phyloP scores from a whole-genome alignment of 257 asterid genomes.

The Mentha longifolia region DNA sequence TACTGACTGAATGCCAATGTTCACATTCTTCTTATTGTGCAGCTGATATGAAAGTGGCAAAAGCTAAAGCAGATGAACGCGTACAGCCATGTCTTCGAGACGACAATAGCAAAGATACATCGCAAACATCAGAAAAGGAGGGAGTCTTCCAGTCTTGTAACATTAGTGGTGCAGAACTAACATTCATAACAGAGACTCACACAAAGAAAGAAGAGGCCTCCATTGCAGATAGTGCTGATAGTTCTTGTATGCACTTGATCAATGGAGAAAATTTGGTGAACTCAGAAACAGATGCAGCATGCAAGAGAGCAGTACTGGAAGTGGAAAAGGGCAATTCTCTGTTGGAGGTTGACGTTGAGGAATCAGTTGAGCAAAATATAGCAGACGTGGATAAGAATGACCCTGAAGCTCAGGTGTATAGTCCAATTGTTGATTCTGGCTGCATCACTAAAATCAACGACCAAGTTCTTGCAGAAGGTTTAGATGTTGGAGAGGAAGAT shows the following conservation, averaged over 20 bases:
- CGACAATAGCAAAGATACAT: conserved; percentile 10
- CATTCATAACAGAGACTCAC: not conserved
- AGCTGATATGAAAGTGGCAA: conserved; percentile 38
- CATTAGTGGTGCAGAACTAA: no score
- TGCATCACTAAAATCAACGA: conserved; percentile 6
- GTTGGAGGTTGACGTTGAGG: conserved; percentile 27
- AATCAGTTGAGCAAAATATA: conserved; percentile 23
- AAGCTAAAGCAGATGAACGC: conserved; percentile 27
- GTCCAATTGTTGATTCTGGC: conserved; percentile 28
- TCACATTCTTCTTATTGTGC: conserved; percentile 19
- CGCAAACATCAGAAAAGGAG: conserved; percentile 31
- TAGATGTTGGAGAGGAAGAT: conserved; percentile 26
- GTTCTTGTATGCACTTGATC: conserved; percentile 21
- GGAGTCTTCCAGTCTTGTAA: conserved; percentile 19
- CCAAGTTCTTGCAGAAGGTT: conserved; percentile 31
- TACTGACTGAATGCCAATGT: not conserved
- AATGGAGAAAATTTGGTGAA: conserved; percentile 24
- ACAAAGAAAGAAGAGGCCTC: conserved; percentile 25
- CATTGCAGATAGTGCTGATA: conserved; percentile 25
- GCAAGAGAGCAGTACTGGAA: conserved; percentile 21
- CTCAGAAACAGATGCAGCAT: conserved; percentile 27
- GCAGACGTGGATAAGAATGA: conserved; percentile 30
- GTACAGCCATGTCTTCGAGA: conserved; percentile 11
- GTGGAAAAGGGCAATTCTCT: conserved; percentile 12
- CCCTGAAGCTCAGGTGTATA: conserved; percentile 25